These are phyloP conservation scores for Coemansia sp. DNA, from an alignment of 192 early-diverging fungal genomes.

Conservation along the genomic window DNA sequence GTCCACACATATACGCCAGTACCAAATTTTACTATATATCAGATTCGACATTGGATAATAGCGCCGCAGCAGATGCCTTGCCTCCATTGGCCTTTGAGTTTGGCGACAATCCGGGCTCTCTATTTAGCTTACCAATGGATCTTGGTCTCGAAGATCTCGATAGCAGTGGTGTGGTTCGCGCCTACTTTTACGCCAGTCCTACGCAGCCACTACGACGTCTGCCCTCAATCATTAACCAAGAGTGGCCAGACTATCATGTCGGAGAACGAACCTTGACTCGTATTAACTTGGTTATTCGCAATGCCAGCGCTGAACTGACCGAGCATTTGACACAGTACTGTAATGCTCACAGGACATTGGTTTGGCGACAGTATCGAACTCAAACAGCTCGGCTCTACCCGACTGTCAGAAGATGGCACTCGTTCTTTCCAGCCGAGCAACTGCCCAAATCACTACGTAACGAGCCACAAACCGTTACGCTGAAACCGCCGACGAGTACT, in stretches of 20 bases:
- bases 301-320: not conserved
- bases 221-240: conserved; percentile 20
- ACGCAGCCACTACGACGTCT: conserved; percentile 3
- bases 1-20: conserved; percentile 58
- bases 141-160: conserved; percentile 54
- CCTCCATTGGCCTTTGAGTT: conserved; percentile 60
- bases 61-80: not conserved
- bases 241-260: conserved; percentile 20
- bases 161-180: not conserved
- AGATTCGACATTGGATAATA: not conserved
- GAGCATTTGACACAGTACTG: conserved; percentile 19
- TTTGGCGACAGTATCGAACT: conserved; percentile 37
- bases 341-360: conserved; percentile 1
- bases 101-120: conserved; percentile 55
- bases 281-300: conserved; percentile 24
- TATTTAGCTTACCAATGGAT: conserved; percentile 61
- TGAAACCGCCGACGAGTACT: not conserved
- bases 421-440: conserved; percentile 26
- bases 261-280: conserved; percentile 20
- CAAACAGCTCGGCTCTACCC: conserved; percentile 22
- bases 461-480: not conserved
- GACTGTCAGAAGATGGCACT: conserved; percentile 21
- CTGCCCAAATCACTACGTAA: not conserved
- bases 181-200: conserved; percentile 23
- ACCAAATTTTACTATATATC: conserved; percentile 51